A percentile compares a stretch with the other conserved stretches of the same genome.
phyloP scores from a whole-genome alignment of 78 protist species.

The Speleostelium caveatum region DNA sequence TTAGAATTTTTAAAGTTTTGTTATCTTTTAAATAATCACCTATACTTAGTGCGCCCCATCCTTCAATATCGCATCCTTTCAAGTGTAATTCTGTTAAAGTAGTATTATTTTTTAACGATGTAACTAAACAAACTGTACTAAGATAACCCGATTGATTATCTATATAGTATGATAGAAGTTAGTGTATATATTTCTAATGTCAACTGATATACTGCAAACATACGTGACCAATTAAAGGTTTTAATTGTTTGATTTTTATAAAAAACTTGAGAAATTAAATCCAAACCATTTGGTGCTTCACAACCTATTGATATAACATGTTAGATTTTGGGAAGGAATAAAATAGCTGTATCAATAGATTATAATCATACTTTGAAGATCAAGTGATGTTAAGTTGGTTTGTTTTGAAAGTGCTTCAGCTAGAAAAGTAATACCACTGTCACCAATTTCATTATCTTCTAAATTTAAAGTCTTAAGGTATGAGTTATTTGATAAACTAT shows the following conservation, averaged over 20 bases:
- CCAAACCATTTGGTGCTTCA: conserved; percentile 26
- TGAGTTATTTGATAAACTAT: neutral
- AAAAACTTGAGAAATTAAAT: neutral
- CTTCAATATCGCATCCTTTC: conserved; percentile 39
- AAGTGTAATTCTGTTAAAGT: neutral
- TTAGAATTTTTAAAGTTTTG: conserved; percentile 2
- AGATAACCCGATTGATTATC: conserved; percentile 24
- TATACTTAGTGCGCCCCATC: conserved; percentile 59
- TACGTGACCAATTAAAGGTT: conserved; percentile 27
- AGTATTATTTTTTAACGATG: neutral
- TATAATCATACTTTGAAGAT: neutral
- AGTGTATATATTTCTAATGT: neutral
- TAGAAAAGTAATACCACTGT: neutral
- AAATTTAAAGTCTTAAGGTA: neutral
- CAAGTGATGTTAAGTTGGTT: neutral
- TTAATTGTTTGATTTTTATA: neutral
- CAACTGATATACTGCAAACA: neutral
- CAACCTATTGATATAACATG: neutral
- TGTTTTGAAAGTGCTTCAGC: neutral
- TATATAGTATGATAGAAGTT: neutral
- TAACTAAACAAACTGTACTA: conserved; percentile 5
- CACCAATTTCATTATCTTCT: conserved; percentile 3
- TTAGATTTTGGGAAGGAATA: neutral
- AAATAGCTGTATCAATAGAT: neutral
- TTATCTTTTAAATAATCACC: conserved; percentile 13